Evolutionary conservation across 805 yeast species (phyloP), one percentile per base, ranked within the genome.

Genomic region (Schwanniomyces sp.): DNA sequence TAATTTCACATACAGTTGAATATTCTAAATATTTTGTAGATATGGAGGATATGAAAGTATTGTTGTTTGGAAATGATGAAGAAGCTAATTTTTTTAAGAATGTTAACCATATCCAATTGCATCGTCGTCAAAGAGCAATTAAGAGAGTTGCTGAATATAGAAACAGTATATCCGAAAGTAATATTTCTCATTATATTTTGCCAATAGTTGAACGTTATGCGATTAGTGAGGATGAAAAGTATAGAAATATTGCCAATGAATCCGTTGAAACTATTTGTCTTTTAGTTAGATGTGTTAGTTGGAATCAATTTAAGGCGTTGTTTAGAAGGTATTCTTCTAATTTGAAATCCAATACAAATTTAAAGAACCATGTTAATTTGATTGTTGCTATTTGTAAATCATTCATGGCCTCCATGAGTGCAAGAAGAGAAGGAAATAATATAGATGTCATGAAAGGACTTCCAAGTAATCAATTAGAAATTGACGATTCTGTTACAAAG

Each of bases 161-260:
- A 5, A 48, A 63, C 17, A 53, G 70, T 6, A 64, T 91, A 6
- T 64, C 79, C 0, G 80, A 80, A 24, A 67, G 71, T 32, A 84
- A 82, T 54, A 80, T 92, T 45, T 78, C 96, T 0, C 94, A 88
- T 58, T 91, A 86, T 61, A 58, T 94, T 38, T 67, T 94, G 47
- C 98, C 99, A 4, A 79, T 91, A 52, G 75, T 91, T 50, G 98
- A 94, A 69, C 84, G 81, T 51, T 90, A 84, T 66, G 90, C 87
- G 1, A 76, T 75, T 49, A 75, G 81, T 50, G 65, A 72, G 1
- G 89, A 85, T 34, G 76, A 71, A 41, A 84, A 79, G 52, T 70
- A 74, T 46, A 74, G 85, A 59, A 81, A 82, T 54, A 67, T 87
- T 50, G 75, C 85, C 24, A 79, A 83, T 62, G 94, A 86, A 52